Evolutionary conservation across 257 asterid species (phyloP).

Genomic region (Perilla frutescens): DNA sequence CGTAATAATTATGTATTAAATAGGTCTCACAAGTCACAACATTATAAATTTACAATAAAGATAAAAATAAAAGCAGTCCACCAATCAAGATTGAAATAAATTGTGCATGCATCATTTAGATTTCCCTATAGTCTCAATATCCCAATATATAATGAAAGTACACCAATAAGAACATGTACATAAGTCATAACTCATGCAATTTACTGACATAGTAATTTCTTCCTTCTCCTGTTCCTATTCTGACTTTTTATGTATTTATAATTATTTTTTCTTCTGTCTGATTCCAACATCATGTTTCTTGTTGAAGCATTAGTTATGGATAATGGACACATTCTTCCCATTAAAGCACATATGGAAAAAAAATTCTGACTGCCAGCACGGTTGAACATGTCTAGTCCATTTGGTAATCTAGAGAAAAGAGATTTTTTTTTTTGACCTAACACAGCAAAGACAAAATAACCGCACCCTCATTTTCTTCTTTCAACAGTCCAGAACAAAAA

Average conservation of each 20-base stretch:
- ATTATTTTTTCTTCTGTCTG: neutral
- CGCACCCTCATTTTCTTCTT: constrained; percentile 3
- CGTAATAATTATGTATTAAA: no score
- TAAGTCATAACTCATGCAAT: neutral
- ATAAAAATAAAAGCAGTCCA: neutral
- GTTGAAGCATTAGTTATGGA: no score
- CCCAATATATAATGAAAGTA: no score
- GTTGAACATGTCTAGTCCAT: neutral
- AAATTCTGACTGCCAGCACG: no score
- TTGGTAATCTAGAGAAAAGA: neutral
- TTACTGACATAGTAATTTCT: neutral
- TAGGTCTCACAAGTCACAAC: neutral
- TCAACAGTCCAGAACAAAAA: neutral
- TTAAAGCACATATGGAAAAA: no score
- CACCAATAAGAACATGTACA: no score
- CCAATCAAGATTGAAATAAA: constrained; percentile 3
- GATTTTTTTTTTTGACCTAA: no score
- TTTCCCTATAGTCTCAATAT: no score
- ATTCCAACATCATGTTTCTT: neutral
- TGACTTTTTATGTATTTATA: neutral
- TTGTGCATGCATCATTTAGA: neutral
- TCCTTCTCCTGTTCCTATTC: neutral
- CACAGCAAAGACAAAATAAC: constrained; percentile 19
- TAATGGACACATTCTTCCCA: no score
- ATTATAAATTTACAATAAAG: neutral